phyloP scores from a whole-genome alignment of 306 rosid species.

The Glycine tomentella region DNA sequence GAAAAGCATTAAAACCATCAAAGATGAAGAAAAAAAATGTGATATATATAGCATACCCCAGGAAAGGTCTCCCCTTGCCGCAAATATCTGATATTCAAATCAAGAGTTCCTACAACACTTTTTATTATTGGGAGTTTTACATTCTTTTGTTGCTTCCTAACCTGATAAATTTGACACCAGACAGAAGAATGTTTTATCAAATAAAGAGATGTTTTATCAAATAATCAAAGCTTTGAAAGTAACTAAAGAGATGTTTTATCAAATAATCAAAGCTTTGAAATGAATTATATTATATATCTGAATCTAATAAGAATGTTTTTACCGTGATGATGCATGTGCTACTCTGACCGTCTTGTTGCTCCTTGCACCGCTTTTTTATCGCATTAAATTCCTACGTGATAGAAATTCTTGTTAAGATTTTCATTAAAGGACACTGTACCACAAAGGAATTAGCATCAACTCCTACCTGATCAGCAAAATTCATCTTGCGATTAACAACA shows the following conservation, averaged over 20 bases:
- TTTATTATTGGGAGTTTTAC: conserved; percentile 56
- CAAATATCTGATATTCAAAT: conserved; percentile 67
- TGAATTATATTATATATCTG: background rate
- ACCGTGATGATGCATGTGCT: conserved; percentile 74
- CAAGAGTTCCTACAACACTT: conserved; percentile 83
- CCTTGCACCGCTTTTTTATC: conserved; percentile 61
- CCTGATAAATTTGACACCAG: conserved; percentile 59
- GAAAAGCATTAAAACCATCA: too few relatives aligned
- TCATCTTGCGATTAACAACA: conserved; percentile 63
- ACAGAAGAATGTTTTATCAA: background rate
- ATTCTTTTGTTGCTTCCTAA: conserved; percentile 62
- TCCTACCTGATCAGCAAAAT: conserved; percentile 74
- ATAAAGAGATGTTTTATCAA: background rate
- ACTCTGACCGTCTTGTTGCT: conserved; percentile 49
- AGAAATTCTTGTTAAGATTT: conserved; percentile 36
- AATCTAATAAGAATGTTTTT: conserved; percentile 22
- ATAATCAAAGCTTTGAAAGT: conserved; percentile 15
- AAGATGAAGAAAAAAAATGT: too few relatives aligned
- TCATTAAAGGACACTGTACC: background rate
- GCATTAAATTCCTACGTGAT: conserved; percentile 71
- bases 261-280: conserved; percentile 8
- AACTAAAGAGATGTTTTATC: background rate
- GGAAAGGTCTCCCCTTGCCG: conserved; percentile 77
- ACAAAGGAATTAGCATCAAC: conserved; percentile 19
- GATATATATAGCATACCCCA: conserved; percentile 54